phyloP scores from a whole-genome alignment of 805 yeast genomes.

The Wickerhamomyces silvicola region DNA sequence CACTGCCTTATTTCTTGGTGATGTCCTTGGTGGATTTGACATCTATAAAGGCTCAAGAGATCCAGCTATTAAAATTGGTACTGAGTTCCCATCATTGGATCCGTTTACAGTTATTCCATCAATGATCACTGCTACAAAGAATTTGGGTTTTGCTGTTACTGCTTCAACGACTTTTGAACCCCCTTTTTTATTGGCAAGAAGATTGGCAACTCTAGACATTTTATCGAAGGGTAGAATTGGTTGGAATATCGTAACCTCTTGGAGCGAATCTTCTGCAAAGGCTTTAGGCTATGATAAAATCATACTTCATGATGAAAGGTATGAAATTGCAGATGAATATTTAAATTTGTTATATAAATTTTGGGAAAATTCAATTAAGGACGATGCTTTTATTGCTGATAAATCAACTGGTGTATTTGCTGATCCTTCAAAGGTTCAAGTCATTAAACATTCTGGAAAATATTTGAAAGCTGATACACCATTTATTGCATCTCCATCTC shows the following conservation, averaged over 20 bases:
- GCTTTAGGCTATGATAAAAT: conserved; percentile 29
- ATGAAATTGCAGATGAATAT: conserved; percentile 35
- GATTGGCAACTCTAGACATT: conserved; percentile 37
- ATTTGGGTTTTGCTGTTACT: conserved; percentile 34
- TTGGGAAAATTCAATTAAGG: conserved; percentile 35
- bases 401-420: conserved; percentile 21
- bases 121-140: conserved; percentile 36
- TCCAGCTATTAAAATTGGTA: conserved; percentile 26
- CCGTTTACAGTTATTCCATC: conserved; percentile 28
- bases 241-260: conserved; percentile 41
- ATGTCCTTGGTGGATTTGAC: conserved; percentile 34
- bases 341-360: conserved; percentile 33
- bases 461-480: conserved; percentile 35
- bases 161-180: conserved; percentile 37
- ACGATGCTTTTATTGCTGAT: conserved; percentile 27
- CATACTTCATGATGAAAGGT: conserved; percentile 36
- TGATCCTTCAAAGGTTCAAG: conserved; percentile 31
- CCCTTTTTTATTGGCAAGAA: conserved; percentile 35
- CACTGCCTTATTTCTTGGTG: conserved; percentile 31
- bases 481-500: conserved; percentile 30
- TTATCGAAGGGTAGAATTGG: conserved; percentile 38
- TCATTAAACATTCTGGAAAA: conserved; percentile 33
- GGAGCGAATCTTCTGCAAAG: conserved; percentile 36
- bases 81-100: conserved; percentile 27
- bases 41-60: conserved; percentile 32